These are phyloP conservation scores for Backusella tarrabulga DNA, from an alignment of 192 early-diverging fungal genomes.

Conservation along the genomic window DNA sequence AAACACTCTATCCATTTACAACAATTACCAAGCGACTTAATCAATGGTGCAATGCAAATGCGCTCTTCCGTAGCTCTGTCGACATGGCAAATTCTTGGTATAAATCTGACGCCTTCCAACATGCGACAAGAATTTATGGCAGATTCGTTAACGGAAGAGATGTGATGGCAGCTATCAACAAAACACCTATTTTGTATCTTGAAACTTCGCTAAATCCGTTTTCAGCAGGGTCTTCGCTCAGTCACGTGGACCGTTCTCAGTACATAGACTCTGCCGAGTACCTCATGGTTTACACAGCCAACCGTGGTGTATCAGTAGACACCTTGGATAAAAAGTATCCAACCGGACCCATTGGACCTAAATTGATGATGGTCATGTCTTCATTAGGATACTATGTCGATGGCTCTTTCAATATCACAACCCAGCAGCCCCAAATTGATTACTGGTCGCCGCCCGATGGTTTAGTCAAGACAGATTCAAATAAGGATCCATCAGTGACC, in stretches of 20 bases:
- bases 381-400: constrained; percentile 31
- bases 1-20: constrained; percentile 13
- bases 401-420: neutral
- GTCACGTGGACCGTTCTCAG: constrained; percentile 36
- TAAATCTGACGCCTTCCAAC: neutral
- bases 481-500: neutral
- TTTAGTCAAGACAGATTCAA: neutral
- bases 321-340: constrained; percentile 12
- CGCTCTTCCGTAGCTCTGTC: constrained; percentile 10
- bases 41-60: constrained; percentile 24
- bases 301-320: constrained; percentile 31
- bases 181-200: constrained; percentile 11
- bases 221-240: constrained; percentile 33
- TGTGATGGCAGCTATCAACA: neutral
- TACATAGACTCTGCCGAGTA: constrained; percentile 37
- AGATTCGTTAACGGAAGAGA: neutral
- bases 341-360: constrained; percentile 35
- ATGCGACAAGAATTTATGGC: constrained; percentile 19
- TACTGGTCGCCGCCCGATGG: neutral
- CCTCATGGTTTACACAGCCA: constrained; percentile 39
- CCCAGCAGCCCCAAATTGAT: neutral
- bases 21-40: constrained; percentile 15
- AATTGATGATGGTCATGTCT: constrained; percentile 20
- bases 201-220: constrained; percentile 41
- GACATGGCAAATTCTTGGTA: constrained; percentile 31